These are phyloP conservation scores for Cadophora luteo-olivacea DNA, from an alignment of 2,329 filamentous ascomycete genomes.

Conservation along the genomic window DNA sequence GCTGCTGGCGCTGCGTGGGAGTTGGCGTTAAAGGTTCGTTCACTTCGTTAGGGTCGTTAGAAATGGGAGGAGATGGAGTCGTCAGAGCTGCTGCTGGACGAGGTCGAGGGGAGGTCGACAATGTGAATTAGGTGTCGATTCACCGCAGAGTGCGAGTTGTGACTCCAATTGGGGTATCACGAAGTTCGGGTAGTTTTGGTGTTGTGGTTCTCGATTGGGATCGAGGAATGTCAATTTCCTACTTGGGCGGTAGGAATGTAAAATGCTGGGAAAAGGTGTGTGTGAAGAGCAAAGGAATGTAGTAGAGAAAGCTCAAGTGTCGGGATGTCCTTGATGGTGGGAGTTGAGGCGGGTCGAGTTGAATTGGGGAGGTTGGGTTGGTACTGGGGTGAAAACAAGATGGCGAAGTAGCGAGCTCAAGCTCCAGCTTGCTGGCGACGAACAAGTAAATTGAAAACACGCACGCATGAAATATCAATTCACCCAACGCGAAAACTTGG, in stretches of 20 bases:
- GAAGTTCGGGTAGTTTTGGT: conserved; percentile 10
- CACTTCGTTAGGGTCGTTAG: conserved; percentile 47
- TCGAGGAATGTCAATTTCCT: conserved; percentile 21
- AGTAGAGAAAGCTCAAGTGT: conserved; percentile 16
- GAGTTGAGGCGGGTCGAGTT: conserved; percentile 13
- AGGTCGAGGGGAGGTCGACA: conserved; percentile 37
- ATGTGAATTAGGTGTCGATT: conserved; percentile 36
- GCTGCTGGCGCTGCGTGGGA: conserved; percentile 43
- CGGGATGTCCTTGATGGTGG: conserved; percentile 15
- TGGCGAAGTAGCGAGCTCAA: conserved; percentile 22
- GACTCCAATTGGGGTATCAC: conserved; percentile 25
- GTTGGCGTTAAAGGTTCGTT: conserved; percentile 43
- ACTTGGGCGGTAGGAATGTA: conserved; percentile 14
- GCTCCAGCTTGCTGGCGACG: background rate
- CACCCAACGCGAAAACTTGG: conserved; percentile 7
- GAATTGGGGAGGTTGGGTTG: conserved; percentile 27
- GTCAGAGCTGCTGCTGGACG: conserved; percentile 42
- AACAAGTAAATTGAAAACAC: background rate
- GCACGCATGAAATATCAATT: conserved; percentile 14
- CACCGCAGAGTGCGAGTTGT: conserved; percentile 28
- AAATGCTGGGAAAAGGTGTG: conserved; percentile 14
- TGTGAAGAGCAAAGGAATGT: conserved; percentile 19
- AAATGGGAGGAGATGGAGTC: conserved; percentile 35
- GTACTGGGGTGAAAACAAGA: conserved; percentile 28
- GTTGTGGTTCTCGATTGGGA: conserved; percentile 18